These are phyloP conservation scores for Kwoniella dejecticola DNA, from an alignment of 768 basidiomycete species.

Conservation along the genomic window DNA sequence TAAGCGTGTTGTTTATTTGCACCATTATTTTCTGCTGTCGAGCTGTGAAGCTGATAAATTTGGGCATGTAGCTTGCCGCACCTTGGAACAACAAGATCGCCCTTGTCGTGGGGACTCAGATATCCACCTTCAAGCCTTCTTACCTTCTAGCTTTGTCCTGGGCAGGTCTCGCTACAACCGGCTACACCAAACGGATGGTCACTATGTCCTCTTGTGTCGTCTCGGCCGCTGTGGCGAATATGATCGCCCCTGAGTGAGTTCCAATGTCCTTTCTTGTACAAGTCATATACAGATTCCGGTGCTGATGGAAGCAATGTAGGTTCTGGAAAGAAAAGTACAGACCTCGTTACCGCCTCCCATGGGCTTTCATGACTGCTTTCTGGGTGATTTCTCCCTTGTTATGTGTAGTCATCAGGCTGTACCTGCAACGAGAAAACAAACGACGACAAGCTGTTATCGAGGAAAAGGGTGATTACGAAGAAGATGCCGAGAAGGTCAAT, in stretches of 20 bases:
- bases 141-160: constrained; percentile 7
- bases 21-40: background rate
- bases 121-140: constrained; percentile 12
- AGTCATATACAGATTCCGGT: too few relatives aligned
- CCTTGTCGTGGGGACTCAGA: constrained; percentile 6
- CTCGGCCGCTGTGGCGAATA: constrained; percentile 10
- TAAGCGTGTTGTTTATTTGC: background rate
- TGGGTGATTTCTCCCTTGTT: background rate
- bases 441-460: background rate
- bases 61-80: background rate
- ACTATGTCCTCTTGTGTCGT: constrained; percentile 7
- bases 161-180: constrained; percentile 4
- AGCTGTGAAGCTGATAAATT: background rate
- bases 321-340: constrained; percentile 11
- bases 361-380: constrained; percentile 10
- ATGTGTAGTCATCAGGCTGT: background rate
- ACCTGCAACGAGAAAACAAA: constrained; percentile 6
- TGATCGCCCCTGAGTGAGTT: constrained; percentile 11
- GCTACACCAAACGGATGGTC: constrained; percentile 8
- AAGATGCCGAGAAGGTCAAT: background rate
- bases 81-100: constrained; percentile 10
- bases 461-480: constrained; percentile 5
- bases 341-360: background rate
- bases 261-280: background rate
- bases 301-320: too few relatives aligned